Evolutionary conservation across 129 eudicot species (phyloP), one percentile per base, ranked within the genome.

Genomic region (Lactuca sativa): DNA sequence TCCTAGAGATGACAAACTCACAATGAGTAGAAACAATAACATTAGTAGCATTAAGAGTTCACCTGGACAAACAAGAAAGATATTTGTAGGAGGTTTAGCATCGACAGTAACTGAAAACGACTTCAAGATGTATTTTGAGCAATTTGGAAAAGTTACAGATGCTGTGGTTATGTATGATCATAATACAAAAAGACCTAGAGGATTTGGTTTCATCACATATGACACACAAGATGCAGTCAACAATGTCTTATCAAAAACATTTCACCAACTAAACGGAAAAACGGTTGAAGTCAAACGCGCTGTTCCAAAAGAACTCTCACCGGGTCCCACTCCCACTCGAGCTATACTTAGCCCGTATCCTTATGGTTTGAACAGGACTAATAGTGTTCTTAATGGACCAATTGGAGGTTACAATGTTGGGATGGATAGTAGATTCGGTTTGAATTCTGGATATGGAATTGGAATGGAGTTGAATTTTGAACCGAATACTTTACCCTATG

Each of bases 151-250:
- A 1, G 78, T 86, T 56, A 84, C 95, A 15, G 95, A 87, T 76
- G 95, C 77, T 32, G 95, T 87, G 15, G 95, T 87, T 80, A 87
- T 87, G 95, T 87, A 87, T 56, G 95, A 87, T 73, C 90, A 87
- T 70, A 81, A 87, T 43, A 87, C 95, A 25, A 85, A 82, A 62
- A 74, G 95, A 58, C 95, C 95, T 62, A 70, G 95, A 79, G 95
- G 95, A 13, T 86, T 86, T 56, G 93, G 93, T 1, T 86, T 86
- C 76, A 86, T 86, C 66, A 86, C 91, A 44, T 86, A 80, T 59
- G 88, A 86, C 48, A 57, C 86, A 8, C 88, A 86, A 56, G 91
- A 86, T 49, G 91, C 91, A 9, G 85, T 80, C 44, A 88, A 86
- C 62, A 75, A 66, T 55, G 91, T 77, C 15, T 54, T 86, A 31